A percentile compares a stretch with the other conserved stretches of the same genome.
phyloP scores from a whole-genome alignment of 1,284 basidiomycete species.

The Moniliophthora roreri region DNA sequence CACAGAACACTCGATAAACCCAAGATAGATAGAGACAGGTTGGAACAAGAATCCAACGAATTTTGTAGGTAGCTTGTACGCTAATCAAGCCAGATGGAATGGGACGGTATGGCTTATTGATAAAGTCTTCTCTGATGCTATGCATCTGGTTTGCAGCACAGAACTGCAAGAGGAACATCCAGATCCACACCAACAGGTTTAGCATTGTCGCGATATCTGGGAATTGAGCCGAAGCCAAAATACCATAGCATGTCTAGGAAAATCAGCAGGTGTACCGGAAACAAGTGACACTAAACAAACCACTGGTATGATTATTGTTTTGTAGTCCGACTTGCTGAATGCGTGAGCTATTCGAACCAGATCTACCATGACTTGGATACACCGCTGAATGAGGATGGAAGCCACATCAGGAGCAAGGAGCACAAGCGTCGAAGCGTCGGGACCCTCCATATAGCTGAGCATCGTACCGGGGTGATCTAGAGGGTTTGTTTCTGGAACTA shows the following conservation, averaged over 20 bases:
- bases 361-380: background rate
- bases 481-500: no score
- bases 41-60: constrained; percentile 36
- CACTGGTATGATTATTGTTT: constrained; percentile 31
- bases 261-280: constrained; percentile 20
- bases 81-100: constrained; percentile 41
- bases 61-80: constrained; percentile 24
- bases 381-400: constrained; percentile 12
- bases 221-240: constrained; percentile 18
- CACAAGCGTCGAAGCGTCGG: background rate
- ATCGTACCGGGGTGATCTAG: background rate
- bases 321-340: constrained; percentile 33
- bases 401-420: background rate
- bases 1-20: constrained; percentile 24
- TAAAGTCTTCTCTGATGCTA: constrained; percentile 35
- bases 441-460: background rate
- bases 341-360: constrained; percentile 1
- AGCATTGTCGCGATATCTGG: constrained; percentile 19
- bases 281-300: no score
- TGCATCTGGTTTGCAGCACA: constrained; percentile 44
- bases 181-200: constrained; percentile 34
- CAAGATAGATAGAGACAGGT: constrained; percentile 30
- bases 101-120: constrained; percentile 45
- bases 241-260: constrained; percentile 11
- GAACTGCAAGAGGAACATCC: constrained; percentile 43